Evolutionary conservation across 2,329 filamentous ascomycete species (phyloP).

Genomic region (Monilinia vaccinii-corymbosi): DNA sequence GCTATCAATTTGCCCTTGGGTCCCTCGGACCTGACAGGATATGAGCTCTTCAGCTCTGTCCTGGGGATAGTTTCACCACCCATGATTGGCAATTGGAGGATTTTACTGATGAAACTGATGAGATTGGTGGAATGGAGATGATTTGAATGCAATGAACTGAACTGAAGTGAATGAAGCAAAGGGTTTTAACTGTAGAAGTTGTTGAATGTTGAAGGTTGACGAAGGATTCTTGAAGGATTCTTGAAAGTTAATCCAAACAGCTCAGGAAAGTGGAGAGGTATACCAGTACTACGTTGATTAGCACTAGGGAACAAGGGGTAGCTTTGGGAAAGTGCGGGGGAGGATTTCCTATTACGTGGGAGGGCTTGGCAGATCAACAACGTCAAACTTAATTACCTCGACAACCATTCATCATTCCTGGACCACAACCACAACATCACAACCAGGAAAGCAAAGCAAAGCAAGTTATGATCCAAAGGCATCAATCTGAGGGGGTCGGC

Average conservation of each 20-base stretch:
- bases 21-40: slow-evolving; percentile 27
- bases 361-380: background rate
- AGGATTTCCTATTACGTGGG: background rate
- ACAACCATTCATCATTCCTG: slow-evolving; percentile 1
- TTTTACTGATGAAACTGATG: slow-evolving; percentile 5
- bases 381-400: background rate
- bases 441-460: background rate
- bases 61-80: slow-evolving; percentile 27
- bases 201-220: background rate
- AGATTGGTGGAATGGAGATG: background rate
- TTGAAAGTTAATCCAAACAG: background rate
- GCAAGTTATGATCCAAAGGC: no score
- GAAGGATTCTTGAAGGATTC: background rate
- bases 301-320: slow-evolving; percentile 6
- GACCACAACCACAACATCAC: background rate
- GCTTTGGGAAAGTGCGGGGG: slow-evolving; percentile 6
- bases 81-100: slow-evolving; percentile 24
- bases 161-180: background rate
- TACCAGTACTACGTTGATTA: slow-evolving; percentile 6
- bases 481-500: background rate
- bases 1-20: slow-evolving; percentile 72
- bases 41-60: slow-evolving; percentile 23
- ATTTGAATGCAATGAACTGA: background rate
- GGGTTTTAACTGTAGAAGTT: background rate
- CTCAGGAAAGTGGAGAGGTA: background rate